Evolutionary conservation across 1,284 basidiomycete species (phyloP), one percentile per base, ranked within the genome.

Genomic region (Papiliotrema nemorosa): DNA sequence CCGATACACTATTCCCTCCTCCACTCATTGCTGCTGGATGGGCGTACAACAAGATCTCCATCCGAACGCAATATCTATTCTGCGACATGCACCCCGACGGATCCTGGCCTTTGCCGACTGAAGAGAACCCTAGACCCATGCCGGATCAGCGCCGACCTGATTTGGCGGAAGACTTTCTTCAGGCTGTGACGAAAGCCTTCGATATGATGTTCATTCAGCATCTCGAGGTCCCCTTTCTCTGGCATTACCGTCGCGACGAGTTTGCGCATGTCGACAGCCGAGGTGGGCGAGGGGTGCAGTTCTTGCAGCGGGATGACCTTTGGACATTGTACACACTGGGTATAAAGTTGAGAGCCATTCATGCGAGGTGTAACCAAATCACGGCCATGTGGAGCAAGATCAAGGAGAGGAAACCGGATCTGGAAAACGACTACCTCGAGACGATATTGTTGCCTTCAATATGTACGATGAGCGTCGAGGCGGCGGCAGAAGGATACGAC

Each of bases 171-270:
- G 80, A 85, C 18, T 84, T 93, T 66, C 82, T 91, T 53, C 77
- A 83, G 49, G 88, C 90, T 7, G 87, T 98, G 52, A 84, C 86
- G 3, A 82, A 80, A 53, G 85, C 88, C 47, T 79, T 99, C 34
- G 82, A 84, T 38, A 89, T 85, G 70, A 80, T 98, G 56, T 92
- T 97, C 72, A 78, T 90, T 47, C 84, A 92, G 47, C 83, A 89
- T 57, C 72, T 88, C 59, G 96, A 99, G 69, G 91, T 96, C 7
- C 91, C 96, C 0, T 96, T 92, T 72, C 85, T 99, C 57, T 97
- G 87, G 85, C 84, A 85, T 25, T 90, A 97, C 77, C 89, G 90
- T 65, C 83, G 89, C 44, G 96, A 98, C 42, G 59, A 57, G 1
- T 68, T 73, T 44, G 64, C 65, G 45, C 51, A 67, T 2, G 51